Base-by-base conservation (phyloP, 192 early-diverging fungal genomes). In the Obelidium mucronatum region DNA sequence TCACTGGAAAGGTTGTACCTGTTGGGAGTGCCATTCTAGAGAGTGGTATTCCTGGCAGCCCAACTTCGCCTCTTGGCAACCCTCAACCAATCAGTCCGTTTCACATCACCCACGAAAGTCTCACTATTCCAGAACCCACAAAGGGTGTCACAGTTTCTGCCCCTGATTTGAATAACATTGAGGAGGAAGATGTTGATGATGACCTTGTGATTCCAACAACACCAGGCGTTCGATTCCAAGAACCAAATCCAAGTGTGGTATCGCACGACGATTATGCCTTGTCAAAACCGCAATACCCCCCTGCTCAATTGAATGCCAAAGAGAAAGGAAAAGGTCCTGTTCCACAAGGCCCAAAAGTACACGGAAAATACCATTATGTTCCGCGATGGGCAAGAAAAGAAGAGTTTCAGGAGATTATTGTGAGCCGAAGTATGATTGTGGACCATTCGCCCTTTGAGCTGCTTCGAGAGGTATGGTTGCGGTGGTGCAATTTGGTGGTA, bases 371-470 rank as follows among this genome's bases (percentile, higher is more conserved):
- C 54, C 63, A 66, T 37, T 80, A 82, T 51, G 48, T 70, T 2
- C 81, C 81, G 3, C 62, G 76, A 1, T 81, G 78, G 79, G 72
- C 73, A n/a, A 13, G 55, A 15, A 63, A 75, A 34, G 79, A 82
- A 26, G 81, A 82, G 54, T 82, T 82, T 58, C 44, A 52, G 24
- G 68, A 82, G 33, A 73, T 82, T 44, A 58, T 78, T 19, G 67
- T 82, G 8, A 78, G 75, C 36, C 48, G 70, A 36, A 72, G 76
- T 24, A 81, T 76, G 78, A 42, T 82, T 35, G 59, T 48, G 35
- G 81, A 82, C 48, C 81, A 82, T 51, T 69, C 62, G 26, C 80
- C 71, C 1, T 80, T 77, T 40, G 79, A 72, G 4, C 34, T 80
- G 42, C 48, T 80, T 36, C 51, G 75, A 15, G 79, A 76, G 75